Percentiles rank a stretch among this genome's conserved stretches.
phyloP scores from a whole-genome alignment of 495 filamentous ascomycete species.

The Penicillium desertorum region DNA sequence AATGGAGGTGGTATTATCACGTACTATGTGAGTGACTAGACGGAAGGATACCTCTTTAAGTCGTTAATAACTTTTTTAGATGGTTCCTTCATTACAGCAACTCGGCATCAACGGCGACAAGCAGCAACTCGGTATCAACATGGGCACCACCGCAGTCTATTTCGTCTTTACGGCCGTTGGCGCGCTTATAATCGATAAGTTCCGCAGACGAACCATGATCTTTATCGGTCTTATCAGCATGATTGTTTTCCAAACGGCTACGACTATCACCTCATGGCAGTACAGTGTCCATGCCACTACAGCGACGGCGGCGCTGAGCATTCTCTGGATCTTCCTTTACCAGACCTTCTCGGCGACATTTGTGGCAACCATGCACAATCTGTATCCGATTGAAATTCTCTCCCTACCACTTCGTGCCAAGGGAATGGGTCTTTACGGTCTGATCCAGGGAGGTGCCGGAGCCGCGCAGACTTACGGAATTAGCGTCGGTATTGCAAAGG shows the following conservation, averaged over 20 bases:
- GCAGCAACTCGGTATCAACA: conserved; percentile 36
- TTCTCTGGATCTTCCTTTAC: conserved; percentile 46
- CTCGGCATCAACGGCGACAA: conserved; percentile 34
- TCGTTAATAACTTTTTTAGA: conserved; percentile 22
- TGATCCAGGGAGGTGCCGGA: conserved; percentile 44
- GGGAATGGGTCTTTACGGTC: conserved; percentile 43
- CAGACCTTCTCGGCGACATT: conserved; percentile 41
- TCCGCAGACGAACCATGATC: conserved; percentile 39
- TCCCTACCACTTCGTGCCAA: conserved; percentile 42
- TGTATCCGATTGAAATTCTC: conserved; percentile 44
- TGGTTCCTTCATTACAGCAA: conserved; percentile 38
- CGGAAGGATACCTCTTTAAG: not conserved
- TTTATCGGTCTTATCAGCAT: conserved; percentile 38
- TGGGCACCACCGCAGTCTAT: conserved; percentile 41
- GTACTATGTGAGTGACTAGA: conserved; percentile 32
- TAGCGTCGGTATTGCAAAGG: conserved; percentile 38
- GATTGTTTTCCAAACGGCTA: conserved; percentile 40
- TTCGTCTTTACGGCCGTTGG: conserved; percentile 44
- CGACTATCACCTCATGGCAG: conserved; percentile 45
- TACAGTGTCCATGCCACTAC: conserved; percentile 24
- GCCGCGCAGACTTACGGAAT: conserved; percentile 43
- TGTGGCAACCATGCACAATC: conserved; percentile 46
- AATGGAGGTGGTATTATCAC: conserved; percentile 46
- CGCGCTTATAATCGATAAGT: conserved; percentile 39
- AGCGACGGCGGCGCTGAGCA: conserved; percentile 33